Evolutionary conservation across 2,329 filamentous ascomycete genomes (phyloP), one percentile per base, ranked within the genome.

Genomic region (Talaromyces sp.): DNA sequence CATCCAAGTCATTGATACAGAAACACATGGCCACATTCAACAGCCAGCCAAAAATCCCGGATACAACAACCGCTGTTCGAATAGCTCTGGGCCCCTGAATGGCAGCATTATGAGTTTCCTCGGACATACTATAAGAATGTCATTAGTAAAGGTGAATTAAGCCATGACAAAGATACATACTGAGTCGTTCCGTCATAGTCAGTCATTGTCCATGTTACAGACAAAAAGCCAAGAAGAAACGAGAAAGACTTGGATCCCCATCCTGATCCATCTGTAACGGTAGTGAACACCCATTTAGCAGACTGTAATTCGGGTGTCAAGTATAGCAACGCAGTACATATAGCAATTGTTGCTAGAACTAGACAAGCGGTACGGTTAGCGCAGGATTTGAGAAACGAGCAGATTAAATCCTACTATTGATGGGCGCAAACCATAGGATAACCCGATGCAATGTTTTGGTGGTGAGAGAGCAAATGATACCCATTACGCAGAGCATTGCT

Each of bases 181-280:
- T 89, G 87, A 6, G 87, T 88, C 11, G 87, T 89, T 54, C 84
- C 86, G 69, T 89, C 87, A 72, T 89, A 89, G 71, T 89, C 87
- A 6, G 87, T 89, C 86, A 89, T 89, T n/a, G 86, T 87, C 75
- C 76, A 79, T 49, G 77, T 75, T 9, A 80, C 75, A 11, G 71
- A 73, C 50, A 80, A 77, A 59, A 78, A 85, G 64, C 85, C 85
- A 7, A 89, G 78, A 10, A 89, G 78, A 69, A 89, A 89, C 0
- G 87, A 89, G 68, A 89, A 88, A 2, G 81, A 79, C 68, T 82
- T 85, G 25, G 82, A 86, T 11, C 83, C 83, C 86, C 86, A 89
- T 31, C 87, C 86, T 10, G 87, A 89, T 58, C 85, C 85, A 70
- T 89, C 84, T 13, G 81, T 85, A 58, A 89, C 82, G 66, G 86